Percentiles rank a stretch among this genome's conserved stretches.
Conservation (phyloP, 441 rosid species). For the Francoa sonchifolia region DNA sequence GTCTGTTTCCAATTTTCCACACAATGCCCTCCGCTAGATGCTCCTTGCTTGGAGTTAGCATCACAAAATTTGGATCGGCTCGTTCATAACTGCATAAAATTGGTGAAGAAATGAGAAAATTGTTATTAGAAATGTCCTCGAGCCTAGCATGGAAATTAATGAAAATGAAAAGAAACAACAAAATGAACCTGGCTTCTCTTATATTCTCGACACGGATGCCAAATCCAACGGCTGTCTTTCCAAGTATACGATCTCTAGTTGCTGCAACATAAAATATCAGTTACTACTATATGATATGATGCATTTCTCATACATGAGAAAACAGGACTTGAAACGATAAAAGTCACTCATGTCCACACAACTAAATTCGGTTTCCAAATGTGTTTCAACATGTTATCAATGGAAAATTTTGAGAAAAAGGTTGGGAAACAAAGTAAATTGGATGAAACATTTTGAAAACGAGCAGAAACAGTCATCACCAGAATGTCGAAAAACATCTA, state of each 20-base stretch:
- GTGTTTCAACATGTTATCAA: too few relatives aligned
- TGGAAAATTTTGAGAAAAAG: too few relatives aligned
- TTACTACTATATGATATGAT: not conserved
- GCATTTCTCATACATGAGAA: not conserved
- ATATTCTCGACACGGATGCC: slow-evolving; percentile 72
- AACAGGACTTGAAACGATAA: not conserved
- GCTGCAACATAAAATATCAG: slow-evolving; percentile 41
- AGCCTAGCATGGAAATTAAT: not conserved
- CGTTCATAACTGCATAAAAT: slow-evolving; percentile 66
- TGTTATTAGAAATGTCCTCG: not conserved
- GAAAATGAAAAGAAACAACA: not conserved
- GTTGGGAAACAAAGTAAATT: too few relatives aligned
- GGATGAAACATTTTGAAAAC: too few relatives aligned
- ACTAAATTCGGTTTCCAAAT: too few relatives aligned
- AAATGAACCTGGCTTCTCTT: slow-evolving; percentile 67
- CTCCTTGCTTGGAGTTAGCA: slow-evolving; percentile 88
- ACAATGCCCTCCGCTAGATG: slow-evolving; percentile 69
- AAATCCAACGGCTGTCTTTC: slow-evolving; percentile 45
- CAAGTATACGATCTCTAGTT: slow-evolving; percentile 42
- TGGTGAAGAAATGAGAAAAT: not conserved
- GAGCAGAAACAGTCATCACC: too few relatives aligned
- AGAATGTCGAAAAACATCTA: too few relatives aligned
- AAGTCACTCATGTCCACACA: not conserved
- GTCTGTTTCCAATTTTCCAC: slow-evolving; percentile 60
- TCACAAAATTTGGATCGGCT: slow-evolving; percentile 78